These are phyloP conservation scores for Cladosporium velox DNA, from an alignment of 2,329 filamentous ascomycete genomes.

Conservation along the genomic window DNA sequence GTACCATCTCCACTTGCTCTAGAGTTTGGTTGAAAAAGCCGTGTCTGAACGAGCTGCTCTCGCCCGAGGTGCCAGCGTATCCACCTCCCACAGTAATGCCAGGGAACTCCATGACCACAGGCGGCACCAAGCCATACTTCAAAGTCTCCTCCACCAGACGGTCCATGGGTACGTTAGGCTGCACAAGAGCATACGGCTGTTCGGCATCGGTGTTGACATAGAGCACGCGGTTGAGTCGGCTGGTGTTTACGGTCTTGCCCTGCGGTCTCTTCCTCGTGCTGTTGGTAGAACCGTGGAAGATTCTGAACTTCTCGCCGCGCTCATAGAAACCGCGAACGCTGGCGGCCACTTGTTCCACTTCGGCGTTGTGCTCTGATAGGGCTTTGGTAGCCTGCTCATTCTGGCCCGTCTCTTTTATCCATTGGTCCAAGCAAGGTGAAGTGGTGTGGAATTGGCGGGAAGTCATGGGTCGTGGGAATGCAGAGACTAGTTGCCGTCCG, in stretches of 20 bases:
- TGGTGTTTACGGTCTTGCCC: conserved; percentile 47
- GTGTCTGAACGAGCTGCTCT: conserved; percentile 66
- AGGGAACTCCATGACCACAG: conserved; percentile 71
- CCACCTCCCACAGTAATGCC: conserved; percentile 69
- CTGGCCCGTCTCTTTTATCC: not conserved
- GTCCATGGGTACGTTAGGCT: conserved; percentile 72
- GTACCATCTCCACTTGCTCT: conserved; percentile 64
- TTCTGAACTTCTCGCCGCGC: conserved; percentile 64
- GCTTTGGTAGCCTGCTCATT: conserved; percentile 41
- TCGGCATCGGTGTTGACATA: conserved; percentile 50
- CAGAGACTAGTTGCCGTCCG: not conserved
- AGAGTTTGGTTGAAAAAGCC: conserved; percentile 68
- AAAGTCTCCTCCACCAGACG: conserved; percentile 60
- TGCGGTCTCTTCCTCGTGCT: conserved; percentile 58
- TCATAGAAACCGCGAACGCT: conserved; percentile 54
- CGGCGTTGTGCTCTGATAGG: conserved; percentile 22
- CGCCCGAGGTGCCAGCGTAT: conserved; percentile 66
- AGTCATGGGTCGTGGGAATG: not conserved
- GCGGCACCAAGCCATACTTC: conserved; percentile 58
- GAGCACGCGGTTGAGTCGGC: conserved; percentile 50
- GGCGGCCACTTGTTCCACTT: conserved; percentile 49
- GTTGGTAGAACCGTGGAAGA: conserved; percentile 76
- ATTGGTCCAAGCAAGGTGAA: not conserved
- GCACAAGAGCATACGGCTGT: conserved; percentile 52
- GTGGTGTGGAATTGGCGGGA: not conserved